Conservation (phyloP, 257 asterid species). For the Gardenia jasminoides region DNA sequence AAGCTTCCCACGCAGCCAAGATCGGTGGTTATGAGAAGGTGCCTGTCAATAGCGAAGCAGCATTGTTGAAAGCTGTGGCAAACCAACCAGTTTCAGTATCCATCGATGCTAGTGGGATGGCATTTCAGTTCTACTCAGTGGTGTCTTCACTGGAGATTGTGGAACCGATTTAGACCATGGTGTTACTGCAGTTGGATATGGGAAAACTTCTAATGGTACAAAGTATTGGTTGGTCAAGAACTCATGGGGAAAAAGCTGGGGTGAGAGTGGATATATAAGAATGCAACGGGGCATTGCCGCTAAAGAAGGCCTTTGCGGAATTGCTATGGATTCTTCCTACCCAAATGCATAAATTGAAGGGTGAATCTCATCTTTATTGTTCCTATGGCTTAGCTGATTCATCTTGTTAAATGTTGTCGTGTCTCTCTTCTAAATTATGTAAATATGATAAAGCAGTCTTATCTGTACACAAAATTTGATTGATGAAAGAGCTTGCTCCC, state of each 20-base stretch:
- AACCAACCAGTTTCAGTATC: slow-evolving; percentile 19
- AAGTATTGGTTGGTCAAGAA: slow-evolving; percentile 27
- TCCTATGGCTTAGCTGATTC: not conserved
- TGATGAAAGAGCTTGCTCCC: not conserved
- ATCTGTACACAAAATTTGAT: not conserved
- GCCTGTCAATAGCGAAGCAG: slow-evolving; percentile 15
- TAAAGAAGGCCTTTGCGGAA: slow-evolving; percentile 24
- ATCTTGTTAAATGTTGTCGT: not conserved
- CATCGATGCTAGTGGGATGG: slow-evolving; percentile 22
- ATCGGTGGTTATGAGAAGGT: slow-evolving; percentile 20
- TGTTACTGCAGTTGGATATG: slow-evolving; percentile 20
- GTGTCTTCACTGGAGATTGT: slow-evolving; percentile 23
- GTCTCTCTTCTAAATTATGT: not conserved
- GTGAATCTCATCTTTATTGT: not conserved
- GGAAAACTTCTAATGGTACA: slow-evolving; percentile 17
- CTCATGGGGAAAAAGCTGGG: slow-evolving; percentile 22
- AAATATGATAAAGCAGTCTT: not conserved
- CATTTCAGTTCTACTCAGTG: slow-evolving; percentile 17
- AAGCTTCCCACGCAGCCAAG: slow-evolving; percentile 20
- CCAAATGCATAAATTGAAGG: slow-evolving; percentile 27
- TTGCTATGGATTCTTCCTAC: slow-evolving; percentile 47
- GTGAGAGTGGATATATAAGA: slow-evolving; percentile 17
- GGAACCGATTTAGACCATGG: slow-evolving; percentile 28
- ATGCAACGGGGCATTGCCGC: slow-evolving; percentile 19
- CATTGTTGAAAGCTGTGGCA: slow-evolving; percentile 22